Conservation (phyloP, 352 stramenopile genomes). For the Pythium sp. region DNA sequence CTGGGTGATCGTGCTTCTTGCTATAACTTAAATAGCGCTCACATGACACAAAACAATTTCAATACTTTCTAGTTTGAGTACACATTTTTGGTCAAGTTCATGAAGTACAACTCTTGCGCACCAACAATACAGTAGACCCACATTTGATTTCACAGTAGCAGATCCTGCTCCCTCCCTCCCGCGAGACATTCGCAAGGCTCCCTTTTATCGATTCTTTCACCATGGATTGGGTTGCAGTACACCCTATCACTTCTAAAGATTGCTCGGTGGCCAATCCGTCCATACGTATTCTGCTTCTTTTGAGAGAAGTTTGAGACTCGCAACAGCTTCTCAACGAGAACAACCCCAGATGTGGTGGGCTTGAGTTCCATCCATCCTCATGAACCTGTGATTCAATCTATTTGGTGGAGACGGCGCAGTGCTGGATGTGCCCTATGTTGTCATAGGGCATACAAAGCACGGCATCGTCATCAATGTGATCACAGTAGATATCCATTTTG, state of each 20-base stretch:
- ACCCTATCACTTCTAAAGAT: not conserved
- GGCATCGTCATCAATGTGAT: not conserved
- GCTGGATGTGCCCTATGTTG: not conserved
- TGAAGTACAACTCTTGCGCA: too few species aligned
- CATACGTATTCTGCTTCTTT: not conserved
- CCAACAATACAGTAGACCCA: too few species aligned
- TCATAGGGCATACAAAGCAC: not conserved
- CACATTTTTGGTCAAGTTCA: too few species aligned
- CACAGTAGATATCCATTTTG: not conserved
- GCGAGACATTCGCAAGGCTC: not conserved
- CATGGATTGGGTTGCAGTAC: not conserved
- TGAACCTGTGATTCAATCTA: not conserved
- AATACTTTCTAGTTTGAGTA: too few species aligned
- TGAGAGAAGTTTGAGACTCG: not conserved
- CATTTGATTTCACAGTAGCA: too few species aligned
- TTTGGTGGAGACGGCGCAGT: not conserved
- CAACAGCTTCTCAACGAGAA: not conserved
- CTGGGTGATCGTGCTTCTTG: too few species aligned
- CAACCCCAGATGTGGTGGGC: not conserved
- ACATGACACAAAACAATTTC: too few species aligned
- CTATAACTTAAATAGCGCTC: too few species aligned
- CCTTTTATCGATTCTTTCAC: not conserved
- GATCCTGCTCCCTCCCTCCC: not conserved
- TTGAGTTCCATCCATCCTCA: not conserved
- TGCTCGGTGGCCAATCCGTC: not conserved